Evolutionary conservation across 2,329 filamentous ascomycete species (phyloP).

Genomic region (Plenodomus biglobosus): DNA sequence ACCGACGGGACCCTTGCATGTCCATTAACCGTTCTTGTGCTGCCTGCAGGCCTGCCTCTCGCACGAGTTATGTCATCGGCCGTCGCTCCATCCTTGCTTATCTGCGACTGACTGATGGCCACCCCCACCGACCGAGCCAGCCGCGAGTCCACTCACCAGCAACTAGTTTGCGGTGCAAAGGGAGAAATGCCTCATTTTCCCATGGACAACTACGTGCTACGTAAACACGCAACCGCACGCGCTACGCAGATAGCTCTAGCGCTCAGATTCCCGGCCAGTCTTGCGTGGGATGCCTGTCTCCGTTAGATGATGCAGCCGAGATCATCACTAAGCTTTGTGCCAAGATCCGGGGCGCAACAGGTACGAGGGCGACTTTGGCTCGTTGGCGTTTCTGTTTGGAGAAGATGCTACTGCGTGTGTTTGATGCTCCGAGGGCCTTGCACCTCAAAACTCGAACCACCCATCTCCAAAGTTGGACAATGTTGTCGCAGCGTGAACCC

Average conservation of each 20-base stretch:
- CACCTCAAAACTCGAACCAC: not conserved
- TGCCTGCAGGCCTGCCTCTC: not conserved
- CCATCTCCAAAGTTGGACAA: not conserved
- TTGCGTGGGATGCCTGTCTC: conserved; percentile 12
- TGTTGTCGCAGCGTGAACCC: not conserved
- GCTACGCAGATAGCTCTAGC: conserved; percentile 10
- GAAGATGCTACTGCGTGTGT: not conserved
- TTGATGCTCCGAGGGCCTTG: not conserved
- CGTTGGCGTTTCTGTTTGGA: not conserved
- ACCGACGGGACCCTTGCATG: conserved; percentile 14
- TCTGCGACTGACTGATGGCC: conserved; percentile 13
- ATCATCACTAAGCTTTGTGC: conserved; percentile 24
- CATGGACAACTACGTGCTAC: too few species aligned
- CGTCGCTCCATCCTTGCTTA: conserved; percentile 11
- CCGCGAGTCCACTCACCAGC: conserved; percentile 8
- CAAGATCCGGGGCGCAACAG: conserved; percentile 9
- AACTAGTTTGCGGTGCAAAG: not conserved
- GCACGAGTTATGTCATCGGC: conserved; percentile 18
- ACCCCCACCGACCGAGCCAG: conserved; percentile 4
- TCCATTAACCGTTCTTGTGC: conserved; percentile 11
- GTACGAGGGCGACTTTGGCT: not conserved
- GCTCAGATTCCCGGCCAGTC: conserved; percentile 9
- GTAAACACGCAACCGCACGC: conserved; percentile 5
- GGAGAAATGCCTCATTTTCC: conserved; percentile 21
- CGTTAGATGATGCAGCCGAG: conserved; percentile 7